Evolutionary conservation across 768 basidiomycete genomes (phyloP), one percentile per base, ranked within the genome.

Genomic region (Kwoniella sp.): DNA sequence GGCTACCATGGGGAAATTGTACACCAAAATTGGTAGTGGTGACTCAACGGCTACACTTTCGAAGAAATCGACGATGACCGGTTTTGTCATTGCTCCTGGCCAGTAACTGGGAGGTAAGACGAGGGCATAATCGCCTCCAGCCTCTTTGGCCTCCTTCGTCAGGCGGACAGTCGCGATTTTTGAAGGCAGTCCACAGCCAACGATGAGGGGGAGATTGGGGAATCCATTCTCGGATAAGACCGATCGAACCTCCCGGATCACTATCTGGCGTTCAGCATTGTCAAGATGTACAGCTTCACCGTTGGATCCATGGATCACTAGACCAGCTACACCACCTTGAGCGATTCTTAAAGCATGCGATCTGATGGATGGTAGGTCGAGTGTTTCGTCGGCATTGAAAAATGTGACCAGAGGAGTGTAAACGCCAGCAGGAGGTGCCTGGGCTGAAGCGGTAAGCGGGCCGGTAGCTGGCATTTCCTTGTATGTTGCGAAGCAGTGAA

Each of bases 381-480:
- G 78, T 26, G 89, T 85, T 63, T 90, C 88, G 67, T 88, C 81
- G 7, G 37, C 9, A 47, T 85, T 83, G 71, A 88, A 86, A 79
- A 88, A 90, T 19, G 90, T 80, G 48, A 90, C 86, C 1, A 89
- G 85, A 10, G 90, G 90, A 22, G 88, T 87, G 72, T 90, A 90
- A 58, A 87, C 82, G 2, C 89, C 88, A 30, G 84, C 80, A 0
- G 88, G 87, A 19, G 40, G 40, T 3, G 40, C 40, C 17, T 19
- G 40, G 17, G 40, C 8, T 19, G 40, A 44, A 44, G 40, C 40
- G 17, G 40, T 44, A 15, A 10, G 10, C 4, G 30, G 54, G 54
- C 2, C 24, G 49, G 2, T 29, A 19, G 49, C 24, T 2, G 49
- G 5, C 49, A 25, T 24, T 2, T 50, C 24, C 33, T 5, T 33